Conservation (phyloP, 2,329 filamentous ascomycete species). For the Sodiomyces alkalinus region DNA sequence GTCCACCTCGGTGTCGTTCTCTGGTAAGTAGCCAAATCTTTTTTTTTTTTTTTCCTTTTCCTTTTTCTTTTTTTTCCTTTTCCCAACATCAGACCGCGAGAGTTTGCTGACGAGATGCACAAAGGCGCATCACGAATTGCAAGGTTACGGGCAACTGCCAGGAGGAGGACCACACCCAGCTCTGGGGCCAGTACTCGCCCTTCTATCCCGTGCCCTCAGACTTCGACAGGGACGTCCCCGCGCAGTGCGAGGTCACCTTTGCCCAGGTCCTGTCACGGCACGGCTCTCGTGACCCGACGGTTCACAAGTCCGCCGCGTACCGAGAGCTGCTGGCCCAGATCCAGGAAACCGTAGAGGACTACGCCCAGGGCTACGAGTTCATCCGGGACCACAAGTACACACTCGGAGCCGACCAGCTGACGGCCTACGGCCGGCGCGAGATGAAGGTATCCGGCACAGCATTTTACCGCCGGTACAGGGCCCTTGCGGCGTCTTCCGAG, state of each 20-base stretch:
- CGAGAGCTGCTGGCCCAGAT: slow-evolving; percentile 49
- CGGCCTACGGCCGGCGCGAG: slow-evolving; percentile 48
- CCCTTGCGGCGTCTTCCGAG: slow-evolving; percentile 37
- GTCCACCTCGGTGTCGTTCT: slow-evolving; percentile 1
- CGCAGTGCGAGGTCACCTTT: slow-evolving; percentile 61
- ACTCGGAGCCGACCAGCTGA: slow-evolving; percentile 55
- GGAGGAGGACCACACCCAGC: slow-evolving; percentile 38
- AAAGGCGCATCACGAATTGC: slow-evolving; percentile 8
- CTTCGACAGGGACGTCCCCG: slow-evolving; percentile 43
- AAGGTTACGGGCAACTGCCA: slow-evolving; percentile 29
- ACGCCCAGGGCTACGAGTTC: slow-evolving; percentile 51
- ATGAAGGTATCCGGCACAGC: slow-evolving; percentile 61
- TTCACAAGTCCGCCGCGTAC: slow-evolving; percentile 50
- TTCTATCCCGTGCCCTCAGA: slow-evolving; percentile 62
- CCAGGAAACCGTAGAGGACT: slow-evolving; percentile 38
- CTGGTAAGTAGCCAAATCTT: background rate
- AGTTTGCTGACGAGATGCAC: background rate
- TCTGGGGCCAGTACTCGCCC: slow-evolving; percentile 81
- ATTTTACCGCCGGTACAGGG: slow-evolving; percentile 59
- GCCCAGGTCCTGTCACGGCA: slow-evolving; percentile 72
- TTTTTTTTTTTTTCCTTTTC: too few relatives aligned
- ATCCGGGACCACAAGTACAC: slow-evolving; percentile 56
- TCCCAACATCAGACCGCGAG: too few relatives aligned
- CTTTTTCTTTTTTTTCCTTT: too few relatives aligned
- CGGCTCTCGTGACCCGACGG: slow-evolving; percentile 68